Evolutionary conservation across 768 basidiomycete species (phyloP).

Genomic region (Gymnopilus junonius): DNA sequence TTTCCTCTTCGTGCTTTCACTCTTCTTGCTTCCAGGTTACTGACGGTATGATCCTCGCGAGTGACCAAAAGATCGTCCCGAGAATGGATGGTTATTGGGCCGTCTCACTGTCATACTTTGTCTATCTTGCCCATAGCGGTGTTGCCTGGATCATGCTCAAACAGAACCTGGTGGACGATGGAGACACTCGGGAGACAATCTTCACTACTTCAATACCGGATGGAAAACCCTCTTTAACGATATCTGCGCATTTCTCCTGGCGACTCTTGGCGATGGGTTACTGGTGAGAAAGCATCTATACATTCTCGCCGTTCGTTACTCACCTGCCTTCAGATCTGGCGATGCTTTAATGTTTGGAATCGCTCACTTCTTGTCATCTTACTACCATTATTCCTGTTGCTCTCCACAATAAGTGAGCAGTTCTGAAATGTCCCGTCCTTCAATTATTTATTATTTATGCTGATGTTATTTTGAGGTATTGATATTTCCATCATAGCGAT

Average conservation of each 20-base stretch:
- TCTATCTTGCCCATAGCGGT: neutral
- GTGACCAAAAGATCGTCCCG: neutral
- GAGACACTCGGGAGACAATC: neutral
- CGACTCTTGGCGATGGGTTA: neutral
- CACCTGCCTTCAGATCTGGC: neutral
- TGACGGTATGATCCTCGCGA: too few species aligned
- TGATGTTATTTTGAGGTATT: neutral
- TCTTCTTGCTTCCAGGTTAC: too few species aligned
- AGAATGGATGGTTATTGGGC: neutral
- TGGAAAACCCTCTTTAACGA: neutral
- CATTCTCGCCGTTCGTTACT: too few species aligned
- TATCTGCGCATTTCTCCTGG: neutral
- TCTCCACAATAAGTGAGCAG: neutral
- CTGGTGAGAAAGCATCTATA: neutral
- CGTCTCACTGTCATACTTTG: neutral
- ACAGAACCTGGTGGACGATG: neutral
- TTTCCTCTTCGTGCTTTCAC: too few species aligned
- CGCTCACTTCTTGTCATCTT: neutral
- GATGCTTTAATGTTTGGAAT: slow-evolving; percentile 2
- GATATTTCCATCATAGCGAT: neutral
- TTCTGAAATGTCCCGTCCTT: too few species aligned
- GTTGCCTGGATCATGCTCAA: neutral
- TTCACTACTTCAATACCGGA: neutral
- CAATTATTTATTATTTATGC: neutral
- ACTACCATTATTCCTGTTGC: neutral